Evolutionary conservation across 345 rosid genomes (phyloP), one percentile per base, ranked within the genome.

Genomic region (Syzygium oleosum): DNA sequence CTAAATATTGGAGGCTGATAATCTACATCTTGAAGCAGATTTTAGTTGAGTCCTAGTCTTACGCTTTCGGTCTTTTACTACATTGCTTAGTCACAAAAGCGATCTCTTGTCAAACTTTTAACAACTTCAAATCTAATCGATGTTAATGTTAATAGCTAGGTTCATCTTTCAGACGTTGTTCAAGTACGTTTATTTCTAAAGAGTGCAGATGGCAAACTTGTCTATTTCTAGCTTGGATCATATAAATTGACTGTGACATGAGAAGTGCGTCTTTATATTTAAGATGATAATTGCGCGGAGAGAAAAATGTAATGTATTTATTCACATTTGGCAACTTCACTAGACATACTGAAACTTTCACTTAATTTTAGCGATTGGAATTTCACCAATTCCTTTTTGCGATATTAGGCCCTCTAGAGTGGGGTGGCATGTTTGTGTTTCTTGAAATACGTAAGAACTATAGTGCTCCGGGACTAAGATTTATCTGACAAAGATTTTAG

Each of bases 401-500:
- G 21, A 73, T 73, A 73, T 34, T 73, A 3, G 38, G 19, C 73
- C 25, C 25, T 84, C 19, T 31, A 52, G 25, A 31, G 61, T 52
- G 16, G 54, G 86, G 59, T 55, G n/a, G 68, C 85, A 27, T 51
- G 46, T 52, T 84, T 22, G 22, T 41, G 7, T 17, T 34, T 34
- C 22, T 73, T 19, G 80, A 73, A 34, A 73, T 73, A 34, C 13
- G 2, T 73, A 34, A 73, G 46, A 73, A 19, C 25, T 73, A 34
- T 85, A 41, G 34, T n/a, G 51, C 87, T 55, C n/a, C 56, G 52
- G 86, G 73, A 89, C 88, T 89, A 87, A 87, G 49, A 52, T 87
- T 88, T 87, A 91, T 93, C 91, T 91, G 93, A 94, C 93, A 94
- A 95, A 98, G 99, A 96, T 98, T 94, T 91, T 98, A 98, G 99